Conservation (phyloP, 768 basidiomycete genomes). For the Agrocybe pediades region DNA sequence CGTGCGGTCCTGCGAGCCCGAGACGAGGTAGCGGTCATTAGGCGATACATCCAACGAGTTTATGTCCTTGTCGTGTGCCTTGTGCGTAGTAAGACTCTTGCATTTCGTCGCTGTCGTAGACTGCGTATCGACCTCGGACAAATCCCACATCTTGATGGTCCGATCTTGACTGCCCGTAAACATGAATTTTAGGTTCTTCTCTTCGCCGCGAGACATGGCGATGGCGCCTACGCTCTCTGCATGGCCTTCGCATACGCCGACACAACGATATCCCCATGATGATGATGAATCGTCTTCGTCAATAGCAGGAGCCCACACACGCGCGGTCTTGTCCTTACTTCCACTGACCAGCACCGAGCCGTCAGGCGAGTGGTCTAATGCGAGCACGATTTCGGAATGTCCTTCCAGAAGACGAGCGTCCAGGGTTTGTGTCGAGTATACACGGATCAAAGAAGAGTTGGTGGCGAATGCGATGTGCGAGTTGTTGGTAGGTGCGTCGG, state of each 20-base stretch:
- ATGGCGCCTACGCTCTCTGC: slow-evolving; percentile 92
- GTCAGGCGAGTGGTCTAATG: slow-evolving; percentile 68
- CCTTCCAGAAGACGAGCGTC: slow-evolving; percentile 88
- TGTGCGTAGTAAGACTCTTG: slow-evolving; percentile 80
- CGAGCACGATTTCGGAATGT: slow-evolving; percentile 90
- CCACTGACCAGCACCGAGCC: slow-evolving; percentile 84
- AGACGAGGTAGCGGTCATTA: slow-evolving; percentile 84
- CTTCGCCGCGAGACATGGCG: slow-evolving; percentile 67
- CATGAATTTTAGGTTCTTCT: slow-evolving; percentile 59
- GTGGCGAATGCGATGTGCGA: slow-evolving; percentile 92
- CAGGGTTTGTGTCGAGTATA: slow-evolving; percentile 76
- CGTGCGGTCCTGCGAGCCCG: slow-evolving; percentile 94
- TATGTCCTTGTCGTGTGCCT: slow-evolving; percentile 98
- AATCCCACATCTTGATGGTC: slow-evolving; percentile 98
- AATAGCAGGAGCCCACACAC: slow-evolving; percentile 70
- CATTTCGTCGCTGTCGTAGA: slow-evolving; percentile 43
- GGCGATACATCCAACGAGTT: slow-evolving; percentile 93
- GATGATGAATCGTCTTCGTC: slow-evolving; percentile 8
- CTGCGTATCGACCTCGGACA: slow-evolving; percentile 49
- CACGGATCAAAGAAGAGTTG: slow-evolving; percentile 91
- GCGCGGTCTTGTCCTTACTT: slow-evolving; percentile 87
- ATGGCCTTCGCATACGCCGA: slow-evolving; percentile 91
- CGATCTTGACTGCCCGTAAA: slow-evolving; percentile 97
- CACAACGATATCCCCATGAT: slow-evolving; percentile 67
- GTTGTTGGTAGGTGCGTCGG: slow-evolving; percentile 40